Base-by-base conservation (phyloP, 2,329 filamentous ascomycete species). In the Thyridium curvatum region DNA sequence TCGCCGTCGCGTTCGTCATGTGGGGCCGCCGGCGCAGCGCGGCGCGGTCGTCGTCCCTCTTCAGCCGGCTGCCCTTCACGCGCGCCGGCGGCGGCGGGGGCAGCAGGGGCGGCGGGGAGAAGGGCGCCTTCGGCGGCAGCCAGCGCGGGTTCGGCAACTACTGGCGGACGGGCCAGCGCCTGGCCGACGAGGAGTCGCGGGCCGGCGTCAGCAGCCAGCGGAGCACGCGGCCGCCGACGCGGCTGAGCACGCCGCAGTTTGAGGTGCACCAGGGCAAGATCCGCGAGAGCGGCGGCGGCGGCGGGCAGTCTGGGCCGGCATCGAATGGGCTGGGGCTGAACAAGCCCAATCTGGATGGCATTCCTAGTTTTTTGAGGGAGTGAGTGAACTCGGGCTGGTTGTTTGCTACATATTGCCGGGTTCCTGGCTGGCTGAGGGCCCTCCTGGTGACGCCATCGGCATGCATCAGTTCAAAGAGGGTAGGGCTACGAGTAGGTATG, bases 1-100 rank as follows among this genome's bases (percentile, higher is more conserved):
- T 62, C 15, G 53, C 53, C 1, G 47, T 56, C 2, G 47, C 54
- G 14, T 53, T 60, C 40, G 46, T 56, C 14, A 46, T 60, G 37
- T 53, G 56, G 46, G 52, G 51, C 33, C 52, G 56, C 3, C 42
- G 52, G n/a, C 46, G 54, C 14, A 46, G 43, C 21, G 39, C 41
- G 8, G 34, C 28, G 34, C 13, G 36, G 8, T 37, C 34, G 36
- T 12, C 28, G 5, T 41, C 33, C 12, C 18, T 36, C 28, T n/a
- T 33, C 34, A 15, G 29, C 34, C 34, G 39, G 13, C 34, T 36
- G 39, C 34, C 34, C 13, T 37, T 37, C 28, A 31, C 16, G 28
- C 35, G 35, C 35, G 35, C 12, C 17, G 36, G 15, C 33, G 37
- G 30, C 37, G 36, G 7, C 14, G 35, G 9, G 15, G 10, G 18